Base-by-base conservation (phyloP, 1,284 basidiomycete genomes). In the Cutaneotrichosporon cutaneum region DNA sequence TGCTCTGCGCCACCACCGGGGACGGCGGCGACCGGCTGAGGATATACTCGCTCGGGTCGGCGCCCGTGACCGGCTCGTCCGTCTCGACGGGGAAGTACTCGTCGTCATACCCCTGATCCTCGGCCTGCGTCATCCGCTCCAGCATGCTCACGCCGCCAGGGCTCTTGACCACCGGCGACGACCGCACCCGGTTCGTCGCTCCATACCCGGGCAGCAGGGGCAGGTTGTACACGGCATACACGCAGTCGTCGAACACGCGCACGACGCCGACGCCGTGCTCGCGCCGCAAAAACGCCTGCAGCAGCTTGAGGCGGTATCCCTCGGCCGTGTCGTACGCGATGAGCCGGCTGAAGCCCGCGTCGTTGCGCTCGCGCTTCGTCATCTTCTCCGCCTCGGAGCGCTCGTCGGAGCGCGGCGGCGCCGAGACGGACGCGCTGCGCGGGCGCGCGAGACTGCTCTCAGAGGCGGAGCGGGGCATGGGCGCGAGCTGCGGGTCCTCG, bases 151-250 rank as follows among this genome's bases (percentile, higher is more conserved):
- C 87, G 42, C 83, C 85, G 21, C 82, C 78, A 4, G 85, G 83
- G 5, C 82, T 82, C 68, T 84, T 84, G 22, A 86, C 83, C 9
- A 87, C 85, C 2, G 85, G 87, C 0, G 92, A 92, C 0, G 90
- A 92, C 6, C 94, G 87, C 21, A 97, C 82, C 63, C 90, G 91
- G 7, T 90, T 87, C 39, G 87, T 86, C 1, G 89, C 88, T 0
- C 90, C 90, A 72, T 97, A 98, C 0, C 94, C 94, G 4, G 94
- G 92, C 5, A 97, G 83, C 0, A 97, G 82, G 0, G 94, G 94
- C 1, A 95, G 84, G 73, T 93, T 90, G 72, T 97, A 97, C 79
- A 92, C 91, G 54, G 88, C 90, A 80, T 94, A 97, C 66, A 93
- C 81, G 3, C 93, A 94, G 77, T 97, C 94, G 74, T 97, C 94